Evolutionary conservation across 306 rosid genomes (phyloP), one percentile per base, ranked within the genome.

Genomic region (Rosa persica): DNA sequence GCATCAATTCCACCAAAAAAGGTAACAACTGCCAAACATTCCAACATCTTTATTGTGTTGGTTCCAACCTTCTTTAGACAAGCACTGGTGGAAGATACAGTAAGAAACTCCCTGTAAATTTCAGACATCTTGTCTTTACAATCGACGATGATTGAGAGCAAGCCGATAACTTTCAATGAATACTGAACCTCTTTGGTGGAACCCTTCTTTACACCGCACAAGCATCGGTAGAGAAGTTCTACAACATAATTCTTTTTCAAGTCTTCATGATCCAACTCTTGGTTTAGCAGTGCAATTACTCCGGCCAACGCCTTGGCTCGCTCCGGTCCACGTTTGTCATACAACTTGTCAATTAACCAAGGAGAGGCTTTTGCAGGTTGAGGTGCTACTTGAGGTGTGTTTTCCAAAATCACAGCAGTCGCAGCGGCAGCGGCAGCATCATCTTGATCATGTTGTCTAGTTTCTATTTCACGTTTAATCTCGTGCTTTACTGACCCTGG

Each of bases 281-380:
- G 27, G 30, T 57, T 57, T 15, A 57, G 13, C 9, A 57, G 64
- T 4, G 12, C 30, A 3, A 57, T 57, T 8, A 57, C 64, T 58
- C 36, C 16, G 34, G 65, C 65, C 65, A 58, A 58, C 23, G 36
- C 65, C 36, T 58, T 58, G 36, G 65, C 65, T 58, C 65, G 65
- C 65, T 23, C 65, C 65, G 16, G 65, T 23, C 65, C 65, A 10
- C 65, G 65, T 58, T 23, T 22, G 15, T 10, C 65, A 58, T 58
- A 58, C 12, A 58, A 58, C 65, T 23, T 22, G 1, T 22, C 65
- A 22, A 58, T 58, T 3, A 58, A 9, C 6, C 15, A 58, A 6
- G 34, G 36, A 9, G 65, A 58, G 17, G 16, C 36, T n/a, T 2
- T 58, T 23, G 34, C 65, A 23, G 34, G 65, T 58, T 22, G 12